Base-by-base conservation (phyloP, 176 grass and related monocot genomes). In the Poa annua region DNA sequence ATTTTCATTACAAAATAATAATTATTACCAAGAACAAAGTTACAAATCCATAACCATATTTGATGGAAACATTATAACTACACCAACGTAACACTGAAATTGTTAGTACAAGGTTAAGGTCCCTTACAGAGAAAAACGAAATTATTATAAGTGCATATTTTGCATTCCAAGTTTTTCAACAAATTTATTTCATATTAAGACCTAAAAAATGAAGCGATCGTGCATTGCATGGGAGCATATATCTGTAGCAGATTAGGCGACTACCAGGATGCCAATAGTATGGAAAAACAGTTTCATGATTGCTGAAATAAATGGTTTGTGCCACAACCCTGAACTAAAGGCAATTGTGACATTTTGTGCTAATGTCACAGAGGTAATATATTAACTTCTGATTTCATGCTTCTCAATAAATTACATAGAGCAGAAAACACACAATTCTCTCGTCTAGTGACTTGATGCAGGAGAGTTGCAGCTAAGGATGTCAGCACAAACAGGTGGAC, bases 1-100 rank as follows among this genome's bases (percentile, higher is more conserved):
- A 35, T 75, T 67, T 67, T 68, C 45, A 25, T 80, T 66, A 3
- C 72, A 83, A 77, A 57, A 36, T 33, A 1, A 60, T 6, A 41
- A 19, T 24, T 47, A 5, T 63, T 61, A 13, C 6, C 4, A 50
- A 59, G 3, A 49, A 20, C 4, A 54, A 74, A 84, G 35, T n/a
- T 80, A 15, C 38, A 0, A 81, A 17, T 38, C 39, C 45, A 39
- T 22, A 62, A 21, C 51, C 1, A 63, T 54, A 39, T 2, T 1
- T 14, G 49, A 7, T 26, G 3, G 22, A 88, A 32, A 53, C 62
- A 82, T 57, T 5, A 19, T 22, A 47, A 26, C 3, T 64, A 14
- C 8, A 29, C 29, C 29, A 2, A 29, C 29, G 2, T 29, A 29
- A 29, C 29, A 29, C 2, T 29, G 29, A 29, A 29, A 29, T 29